Evolutionary conservation across 2,329 filamentous ascomycete species (phyloP).

Genomic region (Curvularia verruculosa): DNA sequence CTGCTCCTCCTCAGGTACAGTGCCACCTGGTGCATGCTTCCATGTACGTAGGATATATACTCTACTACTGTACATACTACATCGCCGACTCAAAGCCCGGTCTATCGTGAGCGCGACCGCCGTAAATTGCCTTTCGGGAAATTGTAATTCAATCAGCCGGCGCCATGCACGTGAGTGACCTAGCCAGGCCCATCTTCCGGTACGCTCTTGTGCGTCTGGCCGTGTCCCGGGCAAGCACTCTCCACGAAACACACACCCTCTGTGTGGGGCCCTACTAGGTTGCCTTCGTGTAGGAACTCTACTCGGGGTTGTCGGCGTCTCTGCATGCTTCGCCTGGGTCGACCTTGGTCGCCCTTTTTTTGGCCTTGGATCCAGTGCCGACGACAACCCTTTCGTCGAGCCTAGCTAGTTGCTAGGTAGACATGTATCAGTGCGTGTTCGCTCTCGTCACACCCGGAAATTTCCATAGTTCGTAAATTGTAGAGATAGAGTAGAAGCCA

Average conservation of each 20-base stretch:
- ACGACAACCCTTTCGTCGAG: background rate
- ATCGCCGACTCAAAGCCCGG: background rate
- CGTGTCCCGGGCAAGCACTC: background rate
- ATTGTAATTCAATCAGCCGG: background rate
- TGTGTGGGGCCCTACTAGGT: background rate
- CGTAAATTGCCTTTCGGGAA: background rate
- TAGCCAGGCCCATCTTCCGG: background rate
- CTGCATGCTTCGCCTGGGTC: background rate
- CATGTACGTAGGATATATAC: too few species aligned
- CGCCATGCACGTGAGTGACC: background rate
- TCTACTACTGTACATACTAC: background rate
- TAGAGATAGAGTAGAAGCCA: background rate
- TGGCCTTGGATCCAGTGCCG: background rate
- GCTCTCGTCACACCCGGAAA: background rate
- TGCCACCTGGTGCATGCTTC: background rate
- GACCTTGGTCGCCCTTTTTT: background rate
- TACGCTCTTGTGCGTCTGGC: background rate
- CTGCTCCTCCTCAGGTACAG: slow-evolving; percentile 29
- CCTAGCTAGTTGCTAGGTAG: background rate
- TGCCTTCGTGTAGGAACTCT: background rate
- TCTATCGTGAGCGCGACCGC: slow-evolving; percentile 1
- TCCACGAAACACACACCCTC: background rate
- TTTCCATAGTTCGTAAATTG: background rate
- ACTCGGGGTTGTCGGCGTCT: background rate
- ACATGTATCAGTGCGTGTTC: background rate